A percentile compares a stretch with the other conserved stretches of the same genome.
Conservation (phyloP, 2,329 filamentous ascomycete genomes). For the Hymenoscyphus occultus region DNA sequence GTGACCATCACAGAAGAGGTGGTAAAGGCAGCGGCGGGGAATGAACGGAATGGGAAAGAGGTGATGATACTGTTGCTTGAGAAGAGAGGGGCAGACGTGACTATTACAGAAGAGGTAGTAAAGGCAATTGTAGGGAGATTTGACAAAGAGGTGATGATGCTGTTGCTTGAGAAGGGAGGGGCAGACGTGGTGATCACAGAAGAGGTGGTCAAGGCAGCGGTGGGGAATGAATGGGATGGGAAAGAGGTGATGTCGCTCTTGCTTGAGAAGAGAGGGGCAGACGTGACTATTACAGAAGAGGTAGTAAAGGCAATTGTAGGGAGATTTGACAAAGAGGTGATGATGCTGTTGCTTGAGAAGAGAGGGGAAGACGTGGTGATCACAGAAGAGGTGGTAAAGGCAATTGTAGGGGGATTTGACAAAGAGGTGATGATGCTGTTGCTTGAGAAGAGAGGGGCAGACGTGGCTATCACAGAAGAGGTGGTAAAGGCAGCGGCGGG, state of each 20-base stretch:
- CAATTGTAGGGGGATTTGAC: no score
- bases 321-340: no score
- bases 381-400: background rate
- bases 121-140: background rate
- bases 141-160: background rate
- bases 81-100: background rate
- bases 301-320: background rate
- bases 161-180: background rate
- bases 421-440: no score
- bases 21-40: background rate
- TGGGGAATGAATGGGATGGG: background rate
- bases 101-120: background rate
- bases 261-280: background rate
- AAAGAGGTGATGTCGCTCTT: background rate
- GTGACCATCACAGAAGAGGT: background rate
- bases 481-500: no score
- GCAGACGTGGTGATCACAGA: background rate
- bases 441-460: no score
- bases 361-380: no score
- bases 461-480: no score
- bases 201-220: background rate
- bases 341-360: no score
- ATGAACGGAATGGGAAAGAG: background rate
- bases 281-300: conserved; percentile 1
- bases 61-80: background rate